Conservation (phyloP, 805 yeast genomes). For the Candida railenensis region DNA sequence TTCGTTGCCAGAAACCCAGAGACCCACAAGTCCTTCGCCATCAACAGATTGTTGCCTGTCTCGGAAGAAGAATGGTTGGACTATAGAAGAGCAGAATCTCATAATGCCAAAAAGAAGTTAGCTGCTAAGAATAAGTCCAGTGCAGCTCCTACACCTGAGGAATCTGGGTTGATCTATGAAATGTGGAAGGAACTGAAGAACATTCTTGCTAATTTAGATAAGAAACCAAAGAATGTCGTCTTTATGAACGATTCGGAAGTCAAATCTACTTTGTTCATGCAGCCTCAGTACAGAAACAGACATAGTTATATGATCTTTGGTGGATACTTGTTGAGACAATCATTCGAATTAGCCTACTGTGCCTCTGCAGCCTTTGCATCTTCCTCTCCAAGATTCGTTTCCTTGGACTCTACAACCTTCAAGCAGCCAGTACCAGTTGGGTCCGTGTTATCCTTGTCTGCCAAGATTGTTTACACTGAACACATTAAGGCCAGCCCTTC, state of each 20-base stretch:
- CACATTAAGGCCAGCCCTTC: slow-evolving; percentile 51
- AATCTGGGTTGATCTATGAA: slow-evolving; percentile 71
- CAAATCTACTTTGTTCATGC: slow-evolving; percentile 83
- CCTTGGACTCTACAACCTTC: slow-evolving; percentile 88
- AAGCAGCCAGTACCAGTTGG: slow-evolving; percentile 97
- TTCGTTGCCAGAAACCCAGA: slow-evolving; percentile 94
- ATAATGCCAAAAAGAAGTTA: slow-evolving; percentile 81
- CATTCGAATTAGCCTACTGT: slow-evolving; percentile 92
- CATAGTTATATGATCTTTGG: slow-evolving; percentile 95
- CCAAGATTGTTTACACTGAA: slow-evolving; percentile 84
- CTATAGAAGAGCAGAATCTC: slow-evolving; percentile 84
- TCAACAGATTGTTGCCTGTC: slow-evolving; percentile 75
- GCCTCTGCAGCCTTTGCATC: slow-evolving; percentile 86
- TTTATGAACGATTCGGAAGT: slow-evolving; percentile 73
- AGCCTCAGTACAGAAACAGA: slow-evolving; percentile 93
- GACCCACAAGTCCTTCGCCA: slow-evolving; percentile 86
- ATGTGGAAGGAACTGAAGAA: slow-evolving; percentile 55
- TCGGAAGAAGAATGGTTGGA: slow-evolving; percentile 78
- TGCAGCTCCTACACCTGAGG: slow-evolving; percentile 65
- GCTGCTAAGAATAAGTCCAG: slow-evolving; percentile 65
- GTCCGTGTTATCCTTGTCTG: slow-evolving; percentile 77
- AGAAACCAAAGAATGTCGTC: slow-evolving; percentile 49
- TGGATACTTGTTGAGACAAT: slow-evolving; percentile 87
- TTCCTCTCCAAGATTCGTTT: slow-evolving; percentile 83
- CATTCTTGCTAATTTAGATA: slow-evolving; percentile 30